Base-by-base conservation (phyloP, 2,329 filamentous ascomycete genomes). In the Penicillium corylophilum region DNA sequence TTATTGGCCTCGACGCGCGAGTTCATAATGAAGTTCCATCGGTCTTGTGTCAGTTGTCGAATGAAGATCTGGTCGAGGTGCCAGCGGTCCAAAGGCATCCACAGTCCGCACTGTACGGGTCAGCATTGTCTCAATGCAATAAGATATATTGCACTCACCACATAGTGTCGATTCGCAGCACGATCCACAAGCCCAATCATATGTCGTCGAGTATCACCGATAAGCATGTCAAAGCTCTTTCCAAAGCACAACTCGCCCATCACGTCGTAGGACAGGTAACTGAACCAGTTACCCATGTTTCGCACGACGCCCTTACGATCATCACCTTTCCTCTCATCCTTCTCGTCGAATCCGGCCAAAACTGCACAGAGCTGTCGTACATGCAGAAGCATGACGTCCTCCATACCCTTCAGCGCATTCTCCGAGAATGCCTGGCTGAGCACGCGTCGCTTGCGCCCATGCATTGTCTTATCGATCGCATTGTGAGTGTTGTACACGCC, bases 361-460 rank as follows among this genome's bases (percentile, higher is more conserved):
- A 62, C 60, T 0, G 64, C 76, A 63, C 84, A 87, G 57, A 89
- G 86, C 18, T 81, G 81, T n/a, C 85, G 77, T 42, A 88, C 78
- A 63, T 88, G 86, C 57, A 78, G 74, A 9, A 88, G 71, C 56
- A 89, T 83, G 57, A 86, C 85, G 52, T 80, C 77, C 71, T 89
- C 85, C 79, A 88, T 86, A 63, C 83, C 80, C 72, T 82, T 85
- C 63, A 87, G 77, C 47, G 85, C 85, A 36, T 76, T 73, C 51
- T 87, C 84, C 0, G 83, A 83, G 68, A 90, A 90, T 28, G 84
- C 87, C 60, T 88, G 85, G n/a, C 83, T 84, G 31, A 90, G 74
- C 24, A 89, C 85, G 23, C 86, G 79, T 35, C 87, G 77, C 77
- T 90, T 89, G 47, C 86, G 83, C 26, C 85, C 85, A 66, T 90